Conservation (phyloP, 140 eudicot species). For the Bidens hawaiensis region DNA sequence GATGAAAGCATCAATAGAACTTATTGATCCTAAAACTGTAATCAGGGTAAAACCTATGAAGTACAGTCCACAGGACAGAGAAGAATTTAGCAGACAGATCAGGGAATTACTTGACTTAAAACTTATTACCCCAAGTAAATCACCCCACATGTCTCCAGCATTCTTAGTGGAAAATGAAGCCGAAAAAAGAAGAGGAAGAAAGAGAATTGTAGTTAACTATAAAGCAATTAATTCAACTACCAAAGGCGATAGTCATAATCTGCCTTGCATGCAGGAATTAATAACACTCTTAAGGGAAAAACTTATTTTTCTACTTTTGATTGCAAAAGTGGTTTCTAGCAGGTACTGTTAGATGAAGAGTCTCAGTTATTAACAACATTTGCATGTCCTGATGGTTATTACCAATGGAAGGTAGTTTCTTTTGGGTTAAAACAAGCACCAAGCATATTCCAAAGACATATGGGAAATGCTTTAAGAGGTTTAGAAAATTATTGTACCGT, state of each 20-base stretch:
- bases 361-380: background rate
- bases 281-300: background rate
- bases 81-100: slow-evolving; percentile 10
- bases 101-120: slow-evolving; percentile 5
- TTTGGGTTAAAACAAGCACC: too few relatives aligned
- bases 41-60: background rate
- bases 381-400: too few relatives aligned
- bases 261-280: background rate
- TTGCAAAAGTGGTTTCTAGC: background rate
- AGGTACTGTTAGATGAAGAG: background rate
- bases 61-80: slow-evolving; percentile 6
- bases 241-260: background rate
- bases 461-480: too few relatives aligned
- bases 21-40: slow-evolving; percentile 2
- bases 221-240: background rate
- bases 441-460: too few relatives aligned
- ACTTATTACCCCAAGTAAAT: background rate
- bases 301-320: background rate
- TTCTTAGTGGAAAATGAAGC: slow-evolving; percentile 7
- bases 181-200: background rate
- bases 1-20: background rate
- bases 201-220: background rate
- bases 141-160: slow-evolving; percentile 17
- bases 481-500: too few relatives aligned
- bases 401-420: too few relatives aligned